Percentiles rank a stretch among this genome's conserved stretches.
Conservation (phyloP, 805 yeast species). For the Middelhovenomyces tepae region DNA sequence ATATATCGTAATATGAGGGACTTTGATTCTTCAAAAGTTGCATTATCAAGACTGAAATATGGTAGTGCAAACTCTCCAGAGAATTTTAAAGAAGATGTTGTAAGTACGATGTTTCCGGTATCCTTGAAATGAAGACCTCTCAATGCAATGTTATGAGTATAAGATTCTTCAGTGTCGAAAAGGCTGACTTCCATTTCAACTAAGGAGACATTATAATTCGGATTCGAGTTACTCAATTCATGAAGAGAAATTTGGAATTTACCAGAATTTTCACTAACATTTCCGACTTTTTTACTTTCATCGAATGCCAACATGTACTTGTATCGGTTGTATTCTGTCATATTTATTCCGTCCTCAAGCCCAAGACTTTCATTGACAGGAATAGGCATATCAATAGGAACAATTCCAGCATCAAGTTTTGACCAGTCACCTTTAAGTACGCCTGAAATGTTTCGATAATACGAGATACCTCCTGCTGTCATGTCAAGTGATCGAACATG, state of each 20-base stretch:
- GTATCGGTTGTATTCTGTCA: too few species aligned
- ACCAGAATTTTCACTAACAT: background rate
- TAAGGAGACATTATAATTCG: constrained; percentile 8
- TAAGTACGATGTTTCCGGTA: constrained; percentile 26
- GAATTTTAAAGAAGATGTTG: constrained; percentile 26
- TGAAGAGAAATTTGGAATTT: background rate
- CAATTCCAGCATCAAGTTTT: constrained; percentile 40
- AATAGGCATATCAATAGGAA: constrained; percentile 13
- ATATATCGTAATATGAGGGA: constrained; percentile 36
- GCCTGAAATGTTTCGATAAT: constrained; percentile 21
- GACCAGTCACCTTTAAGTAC: constrained; percentile 37
- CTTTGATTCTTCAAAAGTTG: constrained; percentile 55
- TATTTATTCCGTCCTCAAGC: background rate
- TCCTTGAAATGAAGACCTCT: constrained; percentile 29
- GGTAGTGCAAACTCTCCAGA: constrained; percentile 26
- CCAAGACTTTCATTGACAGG: constrained; percentile 5
- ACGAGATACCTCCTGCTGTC: too few species aligned
- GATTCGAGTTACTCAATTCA: constrained; percentile 1
- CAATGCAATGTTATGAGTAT: constrained; percentile 17
- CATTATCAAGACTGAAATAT: constrained; percentile 44
- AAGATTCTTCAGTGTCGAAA: constrained; percentile 16
- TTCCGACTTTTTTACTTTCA: constrained; percentile 2
- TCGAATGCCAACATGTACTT: constrained; percentile 1
- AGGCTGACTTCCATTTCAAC: constrained; percentile 7
- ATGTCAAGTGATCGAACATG: background rate